phyloP scores from a whole-genome alignment of 2,329 filamentous ascomycete genomes.

The Fusarium brachygibbosum region DNA sequence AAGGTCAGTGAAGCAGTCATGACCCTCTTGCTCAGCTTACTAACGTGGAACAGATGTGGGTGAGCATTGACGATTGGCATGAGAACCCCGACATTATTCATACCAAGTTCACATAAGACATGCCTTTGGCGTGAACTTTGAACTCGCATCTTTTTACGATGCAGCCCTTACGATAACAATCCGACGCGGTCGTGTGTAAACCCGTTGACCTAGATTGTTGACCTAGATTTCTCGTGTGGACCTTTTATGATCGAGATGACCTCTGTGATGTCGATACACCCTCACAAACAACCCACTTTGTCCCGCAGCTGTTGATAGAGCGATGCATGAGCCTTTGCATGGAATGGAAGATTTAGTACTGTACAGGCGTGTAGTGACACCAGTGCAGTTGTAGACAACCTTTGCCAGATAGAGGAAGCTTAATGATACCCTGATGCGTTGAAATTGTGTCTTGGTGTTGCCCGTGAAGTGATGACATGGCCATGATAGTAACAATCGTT shows the following conservation, averaged over 20 bases:
- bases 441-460: conserved; percentile 10
- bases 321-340: conserved; percentile 34
- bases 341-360: conserved; percentile 38
- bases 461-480: background rate
- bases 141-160: conserved; percentile 26
- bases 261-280: conserved; percentile 36
- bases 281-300: conserved; percentile 23
- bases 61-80: conserved; percentile 99
- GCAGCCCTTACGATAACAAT: conserved; percentile 24
- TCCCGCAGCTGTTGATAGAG: conserved; percentile 32
- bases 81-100: conserved; percentile 99
- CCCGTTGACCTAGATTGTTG: conserved; percentile 10
- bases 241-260: conserved; percentile 41
- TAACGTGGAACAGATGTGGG: conserved; percentile 85
- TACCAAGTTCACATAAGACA: conserved; percentile 87
- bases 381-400: conserved; percentile 41
- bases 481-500: background rate
- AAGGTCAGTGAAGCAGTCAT: conserved; percentile 73
- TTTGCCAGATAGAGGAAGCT: conserved; percentile 51
- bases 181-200: conserved; percentile 10
- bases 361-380: conserved; percentile 32
- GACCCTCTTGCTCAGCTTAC: background rate
- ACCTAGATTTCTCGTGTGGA: conserved; percentile 9
- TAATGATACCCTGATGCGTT: conserved; percentile 59
- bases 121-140: conserved; percentile 8